phyloP scores from a whole-genome alignment of 805 yeast species.

The Wickerhamomyces rabaulensis region DNA sequence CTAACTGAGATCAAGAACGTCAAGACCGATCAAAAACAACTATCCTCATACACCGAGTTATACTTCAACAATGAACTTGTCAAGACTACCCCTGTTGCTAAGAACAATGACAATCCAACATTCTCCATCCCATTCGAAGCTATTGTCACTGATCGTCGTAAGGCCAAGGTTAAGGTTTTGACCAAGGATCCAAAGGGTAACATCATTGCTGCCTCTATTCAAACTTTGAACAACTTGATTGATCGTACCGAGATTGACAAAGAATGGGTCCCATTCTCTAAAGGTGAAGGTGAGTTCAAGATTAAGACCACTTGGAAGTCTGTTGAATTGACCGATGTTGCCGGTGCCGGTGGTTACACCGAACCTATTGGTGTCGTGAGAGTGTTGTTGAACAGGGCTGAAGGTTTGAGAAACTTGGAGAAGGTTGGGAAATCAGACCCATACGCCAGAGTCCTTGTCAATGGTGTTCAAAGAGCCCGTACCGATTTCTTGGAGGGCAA shows the following conservation, averaged over 20 bases:
- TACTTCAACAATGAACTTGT: conserved; percentile 57
- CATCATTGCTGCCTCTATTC: conserved; percentile 54
- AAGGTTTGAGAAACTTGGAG: conserved; percentile 76
- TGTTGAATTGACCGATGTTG: conserved; percentile 61
- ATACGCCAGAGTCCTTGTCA: conserved; percentile 72
- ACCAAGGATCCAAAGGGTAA: conserved; percentile 58
- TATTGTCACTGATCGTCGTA: conserved; percentile 66
- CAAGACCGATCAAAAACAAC: conserved; percentile 37
- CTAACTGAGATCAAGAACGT: conserved; percentile 54
- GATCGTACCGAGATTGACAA: conserved; percentile 72
- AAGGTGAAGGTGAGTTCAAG: conserved; percentile 68
- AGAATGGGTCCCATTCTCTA: conserved; percentile 68
- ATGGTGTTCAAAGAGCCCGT: conserved; percentile 71
- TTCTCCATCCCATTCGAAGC: conserved; percentile 63
- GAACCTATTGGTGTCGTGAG: conserved; percentile 93
- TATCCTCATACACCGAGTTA: conserved; percentile 66
- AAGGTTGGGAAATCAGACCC: conserved; percentile 91
- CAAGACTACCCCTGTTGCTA: conserved; percentile 51
- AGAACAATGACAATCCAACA: conserved; percentile 59
- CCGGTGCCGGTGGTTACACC: conserved; percentile 77
- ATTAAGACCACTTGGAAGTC: conserved; percentile 81
- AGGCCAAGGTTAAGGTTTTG: conserved; percentile 60
- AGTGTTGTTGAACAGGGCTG: conserved; percentile 63
- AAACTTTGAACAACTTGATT: conserved; percentile 57
- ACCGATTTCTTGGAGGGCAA: conserved; percentile 65